Conservation (phyloP, 495 filamentous ascomycete genomes). For the Parachaetomium inaequale region DNA sequence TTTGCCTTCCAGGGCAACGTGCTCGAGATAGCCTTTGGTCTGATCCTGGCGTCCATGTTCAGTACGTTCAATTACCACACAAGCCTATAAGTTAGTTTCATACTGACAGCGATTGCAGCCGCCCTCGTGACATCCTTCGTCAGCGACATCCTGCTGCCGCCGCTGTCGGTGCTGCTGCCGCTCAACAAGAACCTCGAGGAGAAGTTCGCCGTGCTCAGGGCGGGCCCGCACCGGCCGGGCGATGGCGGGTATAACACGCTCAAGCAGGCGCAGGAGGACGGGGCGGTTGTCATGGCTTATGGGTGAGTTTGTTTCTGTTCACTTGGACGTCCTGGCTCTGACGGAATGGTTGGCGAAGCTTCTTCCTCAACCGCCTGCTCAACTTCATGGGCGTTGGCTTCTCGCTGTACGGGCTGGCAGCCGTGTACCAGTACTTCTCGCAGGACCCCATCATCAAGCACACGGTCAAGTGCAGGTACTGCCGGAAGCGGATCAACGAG, state of each 20-base stretch:
- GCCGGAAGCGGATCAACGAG: constrained; percentile 61
- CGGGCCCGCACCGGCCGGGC: constrained; percentile 50
- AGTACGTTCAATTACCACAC: constrained; percentile 25
- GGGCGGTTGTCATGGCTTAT: constrained; percentile 68
- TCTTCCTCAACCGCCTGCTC: constrained; percentile 63
- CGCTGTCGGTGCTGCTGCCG: constrained; percentile 65
- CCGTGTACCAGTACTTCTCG: constrained; percentile 58
- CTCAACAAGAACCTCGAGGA: constrained; percentile 68
- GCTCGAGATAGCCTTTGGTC: constrained; percentile 68
- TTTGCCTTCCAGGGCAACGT: constrained; percentile 74
- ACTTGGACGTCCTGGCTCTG: too few species aligned
- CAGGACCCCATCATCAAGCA: constrained; percentile 68
- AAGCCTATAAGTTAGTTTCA: too few species aligned
- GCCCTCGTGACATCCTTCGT: constrained; percentile 69
- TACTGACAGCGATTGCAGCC: too few species aligned
- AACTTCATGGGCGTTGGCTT: constrained; percentile 65
- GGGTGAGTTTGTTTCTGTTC: constrained; percentile 43
- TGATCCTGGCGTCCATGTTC: constrained; percentile 72
- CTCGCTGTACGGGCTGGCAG: constrained; percentile 62
- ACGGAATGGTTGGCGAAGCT: constrained; percentile 32
- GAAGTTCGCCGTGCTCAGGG: constrained; percentile 65
- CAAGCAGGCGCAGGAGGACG: constrained; percentile 63
- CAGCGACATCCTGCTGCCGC: constrained; percentile 64
- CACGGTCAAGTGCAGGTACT: constrained; percentile 67
- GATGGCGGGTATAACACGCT: constrained; percentile 63